Evolutionary conservation across 1,284 basidiomycete species (phyloP).

Genomic region (Heterobasidion occidentale): DNA sequence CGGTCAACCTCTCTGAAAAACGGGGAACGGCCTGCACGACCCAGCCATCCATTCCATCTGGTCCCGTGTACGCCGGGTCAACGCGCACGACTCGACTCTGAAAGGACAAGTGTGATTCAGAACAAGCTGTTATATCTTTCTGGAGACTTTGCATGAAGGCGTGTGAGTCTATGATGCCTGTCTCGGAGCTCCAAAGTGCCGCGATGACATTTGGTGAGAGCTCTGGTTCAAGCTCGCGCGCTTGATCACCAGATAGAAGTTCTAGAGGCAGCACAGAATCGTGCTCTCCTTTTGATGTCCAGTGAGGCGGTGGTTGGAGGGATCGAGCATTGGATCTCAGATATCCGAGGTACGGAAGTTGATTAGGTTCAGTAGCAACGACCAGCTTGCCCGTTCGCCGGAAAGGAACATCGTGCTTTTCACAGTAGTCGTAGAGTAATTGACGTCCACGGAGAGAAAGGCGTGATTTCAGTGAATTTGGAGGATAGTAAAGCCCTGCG

Average conservation of each 20-base stretch:
- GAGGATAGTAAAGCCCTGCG: slow-evolving; percentile 76
- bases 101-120: too few species aligned
- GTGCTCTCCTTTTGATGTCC: slow-evolving; percentile 7
- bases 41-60: slow-evolving; percentile 52
- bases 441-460: slow-evolving; percentile 85
- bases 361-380: slow-evolving; percentile 55
- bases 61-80: slow-evolving; percentile 39
- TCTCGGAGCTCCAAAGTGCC: slow-evolving; percentile 80
- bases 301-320: slow-evolving; percentile 31
- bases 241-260: slow-evolving; percentile 68
- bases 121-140: slow-evolving; percentile 51
- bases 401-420: slow-evolving; percentile 56
- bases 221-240: slow-evolving; percentile 75
- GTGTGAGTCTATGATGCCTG: slow-evolving; percentile 91
- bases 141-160: slow-evolving; percentile 75
- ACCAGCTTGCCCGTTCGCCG: slow-evolving; percentile 85
- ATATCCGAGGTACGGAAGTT: slow-evolving; percentile 62
- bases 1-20: slow-evolving; percentile 27
- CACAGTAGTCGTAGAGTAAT: slow-evolving; percentile 78
- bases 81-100: slow-evolving; percentile 81
- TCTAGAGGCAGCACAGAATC: slow-evolving; percentile 49
- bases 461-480: slow-evolving; percentile 78
- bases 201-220: slow-evolving; percentile 63
- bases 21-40: slow-evolving; percentile 50
- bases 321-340: slow-evolving; percentile 58